Base-by-base conservation (phyloP, 2,329 filamentous ascomycete species). In the Dendrostoma leiphaemia region DNA sequence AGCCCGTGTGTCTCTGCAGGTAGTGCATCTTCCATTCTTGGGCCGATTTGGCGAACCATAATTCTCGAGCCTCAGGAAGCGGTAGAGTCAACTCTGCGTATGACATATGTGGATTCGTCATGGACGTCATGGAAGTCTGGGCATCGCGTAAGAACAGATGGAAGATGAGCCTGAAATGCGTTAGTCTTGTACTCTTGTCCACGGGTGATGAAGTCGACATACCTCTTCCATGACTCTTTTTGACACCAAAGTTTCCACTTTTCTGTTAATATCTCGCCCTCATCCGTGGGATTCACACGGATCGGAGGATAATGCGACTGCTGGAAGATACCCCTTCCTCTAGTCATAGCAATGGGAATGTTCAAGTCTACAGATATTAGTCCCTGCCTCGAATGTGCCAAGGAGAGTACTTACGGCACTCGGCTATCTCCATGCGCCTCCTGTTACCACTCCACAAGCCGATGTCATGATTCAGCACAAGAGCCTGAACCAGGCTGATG, bases 31-130 rank as follows among this genome's bases (percentile, higher is more conserved):
- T 88, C 86, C 88, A 91, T 57, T 84, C 79, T 17, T 72, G 64
- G 2, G 87, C 84, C 0, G 78, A 79, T 28, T 78, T 76, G 2
- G 88, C 86, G 45, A 82, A 77, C 88, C 88, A 91, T 2, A 91
- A 66, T 12, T 80, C 75, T 51, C 79, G 76, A 0, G 81, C 73
- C 56, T 80, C 81, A 0, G 88, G 87, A 0, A 91, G 67, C 1
- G 86, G 85, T 3, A 90, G 70, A 4, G 81, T 81, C 46, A 90
- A 70, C 62, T 90, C 88, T 0, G 84, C 78, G 62, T 89, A 90
- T 0, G 86, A 87, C 59, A 90, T 82, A 19, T 83, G 71, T 0
- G 85, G 84, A 55, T 81, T 85, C 21, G 80, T 83, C 51, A 88
- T 73, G 4, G 87, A 75, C 1, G 83, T 82, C 72, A 90, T 86